phyloP scores from a whole-genome alignment of 306 rosid species.

The Hylodesmum podocarpum region DNA sequence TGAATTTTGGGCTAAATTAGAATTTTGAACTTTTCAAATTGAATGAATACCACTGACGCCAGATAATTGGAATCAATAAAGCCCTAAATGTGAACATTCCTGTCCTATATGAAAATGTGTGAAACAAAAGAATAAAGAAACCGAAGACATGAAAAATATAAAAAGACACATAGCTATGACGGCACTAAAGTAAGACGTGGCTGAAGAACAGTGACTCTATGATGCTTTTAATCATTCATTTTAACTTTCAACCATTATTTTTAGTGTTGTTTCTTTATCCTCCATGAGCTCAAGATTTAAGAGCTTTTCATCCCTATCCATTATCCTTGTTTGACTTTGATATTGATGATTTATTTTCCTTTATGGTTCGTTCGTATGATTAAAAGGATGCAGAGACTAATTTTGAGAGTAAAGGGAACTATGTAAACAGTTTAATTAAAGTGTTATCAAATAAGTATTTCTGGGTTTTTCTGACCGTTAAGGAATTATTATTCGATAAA shows the following conservation, averaged over 20 bases:
- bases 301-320: slow-evolving; percentile 25
- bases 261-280: slow-evolving; percentile 8
- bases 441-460: no score
- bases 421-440: no score
- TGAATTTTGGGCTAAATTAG: slow-evolving; percentile 16
- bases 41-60: slow-evolving; percentile 36
- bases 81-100: slow-evolving; percentile 19
- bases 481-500: no score
- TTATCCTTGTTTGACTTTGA: slow-evolving; percentile 24
- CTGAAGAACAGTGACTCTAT: slow-evolving; percentile 22
- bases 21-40: slow-evolving; percentile 26
- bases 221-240: slow-evolving; percentile 15
- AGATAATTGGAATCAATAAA: slow-evolving; percentile 38
- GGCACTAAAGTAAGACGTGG: slow-evolving; percentile 41
- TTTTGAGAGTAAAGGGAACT: background rate
- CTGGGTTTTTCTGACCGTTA: no score
- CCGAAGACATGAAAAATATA: background rate
- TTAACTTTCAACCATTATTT: slow-evolving; percentile 22
- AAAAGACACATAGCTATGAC: slow-evolving; percentile 27
- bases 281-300: background rate
- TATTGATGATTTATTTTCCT: slow-evolving; percentile 10
- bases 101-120: background rate
- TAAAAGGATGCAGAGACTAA: background rate
- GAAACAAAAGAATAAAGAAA: slow-evolving; percentile 14
- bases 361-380: slow-evolving; percentile 8